A percentile compares a stretch with the other conserved stretches of the same genome.
phyloP scores from a whole-genome alignment of 2,329 filamentous ascomycete species.

The Zymoseptoria pseudotritici region DNA sequence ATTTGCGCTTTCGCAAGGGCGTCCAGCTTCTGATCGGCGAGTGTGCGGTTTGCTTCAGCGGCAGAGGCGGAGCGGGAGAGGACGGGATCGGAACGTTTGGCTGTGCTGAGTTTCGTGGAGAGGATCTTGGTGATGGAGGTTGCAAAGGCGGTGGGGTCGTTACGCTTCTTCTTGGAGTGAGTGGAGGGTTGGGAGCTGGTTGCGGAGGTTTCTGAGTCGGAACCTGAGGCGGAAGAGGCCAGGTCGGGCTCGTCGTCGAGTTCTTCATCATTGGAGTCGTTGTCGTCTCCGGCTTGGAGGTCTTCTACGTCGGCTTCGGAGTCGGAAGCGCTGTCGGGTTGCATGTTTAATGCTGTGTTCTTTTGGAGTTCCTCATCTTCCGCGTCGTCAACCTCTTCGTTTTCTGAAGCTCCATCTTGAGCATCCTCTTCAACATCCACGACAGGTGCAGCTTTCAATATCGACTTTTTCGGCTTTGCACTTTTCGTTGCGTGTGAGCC shows the following conservation, averaged over 20 bases:
- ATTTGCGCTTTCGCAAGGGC: constrained; percentile 71
- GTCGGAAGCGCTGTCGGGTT: constrained; percentile 10
- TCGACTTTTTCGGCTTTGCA: constrained; percentile 14
- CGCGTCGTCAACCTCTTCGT: constrained; percentile 8
- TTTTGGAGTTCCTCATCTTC: constrained; percentile 12
- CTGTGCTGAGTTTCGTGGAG: constrained; percentile 73
- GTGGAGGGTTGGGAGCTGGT: constrained; percentile 19
- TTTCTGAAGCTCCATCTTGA: background rate
- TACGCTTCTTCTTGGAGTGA: constrained; percentile 65
- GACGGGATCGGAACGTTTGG: constrained; percentile 83
- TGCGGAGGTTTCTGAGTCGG: constrained; percentile 28
- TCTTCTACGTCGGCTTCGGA: constrained; percentile 18
- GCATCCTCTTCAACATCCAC: constrained; percentile 5
- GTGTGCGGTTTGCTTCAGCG: constrained; percentile 61
- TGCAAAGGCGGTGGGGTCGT: constrained; percentile 85
- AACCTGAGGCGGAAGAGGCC: constrained; percentile 17
- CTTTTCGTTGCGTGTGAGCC: constrained; percentile 4
- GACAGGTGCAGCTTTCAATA: constrained; percentile 4
- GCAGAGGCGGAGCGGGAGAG: constrained; percentile 74
- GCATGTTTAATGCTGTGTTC: constrained; percentile 15
- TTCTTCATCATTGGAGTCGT: constrained; percentile 29
- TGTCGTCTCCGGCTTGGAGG: constrained; percentile 32
- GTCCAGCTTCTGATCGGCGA: constrained; percentile 71
- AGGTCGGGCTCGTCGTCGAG: constrained; percentile 36
- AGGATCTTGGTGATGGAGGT: constrained; percentile 92